A percentile compares a stretch with the other conserved stretches of the same genome.
Conservation (phyloP, 2,329 filamentous ascomycete species). For the Fusarium nelsonii region DNA sequence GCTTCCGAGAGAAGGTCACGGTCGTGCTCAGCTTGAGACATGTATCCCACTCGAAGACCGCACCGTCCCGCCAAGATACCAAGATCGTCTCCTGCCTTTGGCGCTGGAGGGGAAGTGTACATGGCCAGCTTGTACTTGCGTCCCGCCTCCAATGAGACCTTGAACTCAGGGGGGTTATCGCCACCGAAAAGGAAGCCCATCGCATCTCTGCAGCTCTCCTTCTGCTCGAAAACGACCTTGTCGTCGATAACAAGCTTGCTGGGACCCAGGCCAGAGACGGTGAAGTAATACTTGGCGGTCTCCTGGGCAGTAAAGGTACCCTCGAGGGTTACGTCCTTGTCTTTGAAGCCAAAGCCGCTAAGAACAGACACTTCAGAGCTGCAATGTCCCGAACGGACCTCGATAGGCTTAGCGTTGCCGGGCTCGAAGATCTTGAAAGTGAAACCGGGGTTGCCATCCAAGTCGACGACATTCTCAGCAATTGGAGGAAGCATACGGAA, state of each 20-base stretch:
- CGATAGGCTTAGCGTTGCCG: slow-evolving; percentile 43
- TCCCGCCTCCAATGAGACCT: slow-evolving; percentile 48
- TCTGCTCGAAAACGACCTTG: slow-evolving; percentile 51
- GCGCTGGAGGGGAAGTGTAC: slow-evolving; percentile 48
- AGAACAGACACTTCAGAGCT: slow-evolving; percentile 46
- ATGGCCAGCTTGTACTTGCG: slow-evolving; percentile 51
- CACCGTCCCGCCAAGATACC: slow-evolving; percentile 52
- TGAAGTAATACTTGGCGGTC: slow-evolving; percentile 51
- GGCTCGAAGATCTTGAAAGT: slow-evolving; percentile 50
- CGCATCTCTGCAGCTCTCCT: slow-evolving; percentile 49
- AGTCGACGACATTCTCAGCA: slow-evolving; percentile 47
- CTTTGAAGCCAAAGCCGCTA: slow-evolving; percentile 36
- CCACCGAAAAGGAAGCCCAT: slow-evolving; percentile 54
- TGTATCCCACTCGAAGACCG: slow-evolving; percentile 51
- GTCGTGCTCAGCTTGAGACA: slow-evolving; percentile 51
- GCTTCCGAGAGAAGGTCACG: slow-evolving; percentile 61
- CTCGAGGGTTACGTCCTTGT: slow-evolving; percentile 50
- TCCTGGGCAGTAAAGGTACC: slow-evolving; percentile 51
- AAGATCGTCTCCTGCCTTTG: slow-evolving; percentile 41
- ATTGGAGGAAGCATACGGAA: slow-evolving; percentile 45
- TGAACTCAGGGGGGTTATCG: slow-evolving; percentile 49
- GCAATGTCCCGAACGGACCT: slow-evolving; percentile 43
- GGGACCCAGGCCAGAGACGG: slow-evolving; percentile 50
- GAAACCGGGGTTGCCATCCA: slow-evolving; percentile 52
- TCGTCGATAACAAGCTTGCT: slow-evolving; percentile 51